phyloP scores from a whole-genome alignment of 2,329 filamentous ascomycete species.

The Epichloe festucae region DNA sequence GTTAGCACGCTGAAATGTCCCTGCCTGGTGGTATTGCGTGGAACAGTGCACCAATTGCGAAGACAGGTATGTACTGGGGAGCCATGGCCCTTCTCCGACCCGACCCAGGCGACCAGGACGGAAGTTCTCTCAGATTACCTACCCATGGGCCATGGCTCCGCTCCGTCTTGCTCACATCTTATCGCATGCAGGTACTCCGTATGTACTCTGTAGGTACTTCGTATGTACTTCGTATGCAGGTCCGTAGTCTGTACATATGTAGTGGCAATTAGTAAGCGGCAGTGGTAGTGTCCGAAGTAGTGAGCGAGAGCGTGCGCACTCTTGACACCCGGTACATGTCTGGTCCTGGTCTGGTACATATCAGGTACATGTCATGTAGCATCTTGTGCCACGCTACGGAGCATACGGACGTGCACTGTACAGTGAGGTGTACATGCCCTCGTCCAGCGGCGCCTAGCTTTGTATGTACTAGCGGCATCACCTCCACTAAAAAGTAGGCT shows the following conservation, averaged over 20 bases:
- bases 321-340: background rate
- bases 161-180: background rate
- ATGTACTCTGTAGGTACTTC: no score
- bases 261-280: no score
- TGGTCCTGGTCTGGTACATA: background rate
- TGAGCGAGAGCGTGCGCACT: background rate
- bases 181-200: no score
- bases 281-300: no score
- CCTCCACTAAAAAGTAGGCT: background rate
- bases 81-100: background rate
- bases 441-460: background rate
- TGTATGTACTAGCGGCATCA: background rate
- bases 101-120: background rate
- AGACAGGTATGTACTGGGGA: no score
- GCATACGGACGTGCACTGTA: no score
- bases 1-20: background rate
- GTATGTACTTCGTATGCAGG: no score
- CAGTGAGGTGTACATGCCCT: background rate
- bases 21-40: background rate
- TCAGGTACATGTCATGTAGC: background rate
- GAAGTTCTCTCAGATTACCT: background rate
- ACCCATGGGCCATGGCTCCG: background rate
- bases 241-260: no score
- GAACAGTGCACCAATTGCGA: background rate
- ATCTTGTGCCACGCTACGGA: slow-evolving; percentile 6